These are phyloP conservation scores for Boletus vinaceobasis DNA, from an alignment of 768 basidiomycete genomes.

Conservation along the genomic window DNA sequence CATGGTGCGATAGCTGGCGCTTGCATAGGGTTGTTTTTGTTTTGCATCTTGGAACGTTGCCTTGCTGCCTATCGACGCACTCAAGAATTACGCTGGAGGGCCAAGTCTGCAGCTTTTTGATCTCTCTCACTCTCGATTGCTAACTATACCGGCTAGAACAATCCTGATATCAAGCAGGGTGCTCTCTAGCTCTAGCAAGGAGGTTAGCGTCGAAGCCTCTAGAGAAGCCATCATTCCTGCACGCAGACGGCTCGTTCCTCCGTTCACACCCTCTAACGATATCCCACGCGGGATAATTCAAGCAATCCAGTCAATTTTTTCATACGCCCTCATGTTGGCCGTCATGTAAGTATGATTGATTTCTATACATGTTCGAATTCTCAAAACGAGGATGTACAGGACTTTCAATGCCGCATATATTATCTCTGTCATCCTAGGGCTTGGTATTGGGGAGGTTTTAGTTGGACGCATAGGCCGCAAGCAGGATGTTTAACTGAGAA, in stretches of 20 bases:
- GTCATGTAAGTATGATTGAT: constrained; percentile 56
- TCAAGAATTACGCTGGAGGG: constrained; percentile 56
- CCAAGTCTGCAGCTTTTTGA: constrained; percentile 40
- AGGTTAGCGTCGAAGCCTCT: background rate
- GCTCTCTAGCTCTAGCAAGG: background rate
- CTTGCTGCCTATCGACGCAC: constrained; percentile 53
- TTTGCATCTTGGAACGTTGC: constrained; percentile 71
- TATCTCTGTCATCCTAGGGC: constrained; percentile 65
- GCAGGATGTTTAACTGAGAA: background rate
- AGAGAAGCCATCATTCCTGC: background rate
- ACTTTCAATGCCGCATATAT: constrained; percentile 79
- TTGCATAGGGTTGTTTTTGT: constrained; percentile 63
- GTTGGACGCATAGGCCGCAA: constrained; percentile 54
- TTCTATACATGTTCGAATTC: background rate
- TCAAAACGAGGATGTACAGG: constrained; percentile 43
- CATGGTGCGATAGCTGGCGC: constrained; percentile 71
- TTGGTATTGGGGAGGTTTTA: constrained; percentile 69
- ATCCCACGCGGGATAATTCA: constrained; percentile 65
- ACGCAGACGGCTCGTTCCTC: constrained; percentile 38
- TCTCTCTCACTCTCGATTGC: background rate
- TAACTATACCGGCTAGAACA: constrained; percentile 11
- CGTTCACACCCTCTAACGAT: constrained; percentile 69
- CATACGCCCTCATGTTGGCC: constrained; percentile 75
- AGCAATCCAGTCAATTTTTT: constrained; percentile 57
- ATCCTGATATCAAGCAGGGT: background rate